These are phyloP conservation scores for Trichoderma pleuroti DNA, from an alignment of 2,329 filamentous ascomycete species.

Conservation along the genomic window DNA sequence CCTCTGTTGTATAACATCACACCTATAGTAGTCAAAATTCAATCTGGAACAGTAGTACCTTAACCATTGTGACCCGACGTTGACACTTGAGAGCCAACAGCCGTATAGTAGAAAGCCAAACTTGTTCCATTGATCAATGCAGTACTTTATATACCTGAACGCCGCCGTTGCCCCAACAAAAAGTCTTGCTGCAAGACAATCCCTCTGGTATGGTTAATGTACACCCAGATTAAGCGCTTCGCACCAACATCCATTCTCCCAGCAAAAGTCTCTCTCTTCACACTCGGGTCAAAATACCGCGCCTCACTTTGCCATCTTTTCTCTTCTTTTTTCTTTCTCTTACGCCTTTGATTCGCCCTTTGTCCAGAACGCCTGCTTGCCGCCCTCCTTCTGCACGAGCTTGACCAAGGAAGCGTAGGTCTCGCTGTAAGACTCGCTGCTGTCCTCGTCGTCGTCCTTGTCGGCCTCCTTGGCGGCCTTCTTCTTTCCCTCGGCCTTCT, in stretches of 20 bases:
- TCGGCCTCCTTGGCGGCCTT: slow-evolving; percentile 42
- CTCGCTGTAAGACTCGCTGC: slow-evolving; percentile 59
- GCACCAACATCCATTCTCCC: background rate
- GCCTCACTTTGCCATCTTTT: background rate
- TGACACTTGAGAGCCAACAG: background rate
- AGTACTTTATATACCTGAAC: slow-evolving; percentile 33
- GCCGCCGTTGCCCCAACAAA: slow-evolving; percentile 36
- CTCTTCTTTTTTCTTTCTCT: background rate
- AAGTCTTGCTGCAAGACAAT: slow-evolving; percentile 27
- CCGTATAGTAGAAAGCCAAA: background rate
- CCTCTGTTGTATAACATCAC: slow-evolving; percentile 9
- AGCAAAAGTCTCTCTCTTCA: background rate
- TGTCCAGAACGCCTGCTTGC: slow-evolving; percentile 53
- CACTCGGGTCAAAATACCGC: background rate
- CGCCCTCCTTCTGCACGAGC: slow-evolving; percentile 62
- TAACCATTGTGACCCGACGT: background rate
- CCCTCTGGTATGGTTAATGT: slow-evolving; percentile 33
- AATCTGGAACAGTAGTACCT: background rate
- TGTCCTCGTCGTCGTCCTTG: slow-evolving; percentile 47
- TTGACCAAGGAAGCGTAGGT: slow-evolving; percentile 63
- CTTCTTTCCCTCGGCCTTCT: slow-evolving; percentile 50
- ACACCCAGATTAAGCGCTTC: slow-evolving; percentile 33
- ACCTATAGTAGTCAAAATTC: slow-evolving; percentile 1
- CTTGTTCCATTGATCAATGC: slow-evolving; percentile 27
- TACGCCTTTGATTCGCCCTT: slow-evolving; percentile 36